A percentile compares a stretch with the other conserved stretches of the same genome.
phyloP scores from a whole-genome alignment of 805 yeast species.

The Metschnikowia lachancei region DNA sequence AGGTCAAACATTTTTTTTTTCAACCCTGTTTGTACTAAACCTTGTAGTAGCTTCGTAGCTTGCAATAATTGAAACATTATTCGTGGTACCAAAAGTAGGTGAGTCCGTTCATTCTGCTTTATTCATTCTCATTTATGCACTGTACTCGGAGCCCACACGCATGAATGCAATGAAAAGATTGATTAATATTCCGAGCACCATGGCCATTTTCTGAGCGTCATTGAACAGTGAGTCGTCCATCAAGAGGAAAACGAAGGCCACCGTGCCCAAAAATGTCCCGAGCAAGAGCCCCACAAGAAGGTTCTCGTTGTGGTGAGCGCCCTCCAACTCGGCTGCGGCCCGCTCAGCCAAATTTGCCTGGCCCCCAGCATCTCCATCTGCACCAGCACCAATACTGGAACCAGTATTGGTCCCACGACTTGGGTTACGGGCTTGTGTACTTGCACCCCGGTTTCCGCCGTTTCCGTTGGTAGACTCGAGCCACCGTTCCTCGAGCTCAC shows the following conservation, averaged over 20 bases:
- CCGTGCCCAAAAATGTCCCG: slow-evolving; percentile 75
- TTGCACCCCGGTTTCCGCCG: background rate
- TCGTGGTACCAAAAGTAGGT: too few relatives aligned
- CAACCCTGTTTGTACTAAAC: background rate
- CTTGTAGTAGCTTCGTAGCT: background rate
- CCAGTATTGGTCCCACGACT: background rate
- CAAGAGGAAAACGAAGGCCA: slow-evolving; percentile 57
- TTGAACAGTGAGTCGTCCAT: slow-evolving; percentile 60
- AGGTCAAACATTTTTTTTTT: slow-evolving; percentile 36
- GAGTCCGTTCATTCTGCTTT: background rate
- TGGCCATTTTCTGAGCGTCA: slow-evolving; percentile 62
- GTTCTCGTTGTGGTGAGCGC: slow-evolving; percentile 51
- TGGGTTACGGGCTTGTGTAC: background rate
- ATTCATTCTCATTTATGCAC: background rate
- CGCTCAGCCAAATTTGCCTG: slow-evolving; percentile 11
- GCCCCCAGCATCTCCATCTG: slow-evolving; percentile 1
- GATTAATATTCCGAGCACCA: slow-evolving; percentile 65
- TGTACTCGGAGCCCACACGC: slow-evolving; percentile 29
- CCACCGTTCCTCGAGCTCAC: slow-evolving; percentile 84
- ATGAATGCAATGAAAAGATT: slow-evolving; percentile 67
- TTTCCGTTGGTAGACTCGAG: slow-evolving; percentile 70
- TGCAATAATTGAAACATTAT: too few relatives aligned
- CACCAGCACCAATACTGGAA: background rate
- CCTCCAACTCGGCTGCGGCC: slow-evolving; percentile 32
- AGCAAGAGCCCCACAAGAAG: slow-evolving; percentile 65